These are phyloP conservation scores for Xylaria hypoxylon DNA, from an alignment of 2,329 filamentous ascomycete genomes.

Conservation along the genomic window DNA sequence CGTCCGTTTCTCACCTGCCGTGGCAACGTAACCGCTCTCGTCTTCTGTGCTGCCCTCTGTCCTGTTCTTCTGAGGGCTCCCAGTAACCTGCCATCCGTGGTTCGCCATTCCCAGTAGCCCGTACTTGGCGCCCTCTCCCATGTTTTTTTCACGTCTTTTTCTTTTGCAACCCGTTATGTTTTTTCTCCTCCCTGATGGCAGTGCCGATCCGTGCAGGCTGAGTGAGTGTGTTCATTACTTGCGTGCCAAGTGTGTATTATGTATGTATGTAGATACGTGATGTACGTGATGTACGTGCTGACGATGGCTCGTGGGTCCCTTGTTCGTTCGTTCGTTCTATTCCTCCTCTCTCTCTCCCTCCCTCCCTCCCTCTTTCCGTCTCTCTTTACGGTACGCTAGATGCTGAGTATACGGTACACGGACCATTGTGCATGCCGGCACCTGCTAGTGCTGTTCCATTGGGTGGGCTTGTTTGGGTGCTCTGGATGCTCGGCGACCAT, in stretches of 20 bases:
- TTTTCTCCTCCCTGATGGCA: background rate
- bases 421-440: conserved; percentile 29
- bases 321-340: background rate
- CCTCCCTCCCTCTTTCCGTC: background rate
- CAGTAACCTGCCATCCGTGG: conserved; percentile 23
- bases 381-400: background rate
- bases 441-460: conserved; percentile 17
- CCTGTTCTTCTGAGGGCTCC: conserved; percentile 29
- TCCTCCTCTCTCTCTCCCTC: background rate
- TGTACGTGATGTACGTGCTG: background rate
- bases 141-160: conserved; percentile 7
- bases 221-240: background rate
- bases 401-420: conserved; percentile 9
- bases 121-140: conserved; percentile 25
- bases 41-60: conserved; percentile 18
- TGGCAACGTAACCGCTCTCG: conserved; percentile 16
- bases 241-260: background rate
- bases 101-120: conserved; percentile 30
- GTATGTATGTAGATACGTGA: background rate
- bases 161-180: conserved; percentile 16
- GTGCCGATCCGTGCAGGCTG: conserved; percentile 13
- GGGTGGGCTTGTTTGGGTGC: conserved; percentile 24
- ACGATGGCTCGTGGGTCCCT: background rate
- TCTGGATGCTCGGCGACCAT: conserved; percentile 35
- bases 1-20: conserved; percentile 5